These are phyloP conservation scores for Paraphaeosphaeria minitans DNA, from an alignment of 2,329 filamentous ascomycete species.

Conservation along the genomic window DNA sequence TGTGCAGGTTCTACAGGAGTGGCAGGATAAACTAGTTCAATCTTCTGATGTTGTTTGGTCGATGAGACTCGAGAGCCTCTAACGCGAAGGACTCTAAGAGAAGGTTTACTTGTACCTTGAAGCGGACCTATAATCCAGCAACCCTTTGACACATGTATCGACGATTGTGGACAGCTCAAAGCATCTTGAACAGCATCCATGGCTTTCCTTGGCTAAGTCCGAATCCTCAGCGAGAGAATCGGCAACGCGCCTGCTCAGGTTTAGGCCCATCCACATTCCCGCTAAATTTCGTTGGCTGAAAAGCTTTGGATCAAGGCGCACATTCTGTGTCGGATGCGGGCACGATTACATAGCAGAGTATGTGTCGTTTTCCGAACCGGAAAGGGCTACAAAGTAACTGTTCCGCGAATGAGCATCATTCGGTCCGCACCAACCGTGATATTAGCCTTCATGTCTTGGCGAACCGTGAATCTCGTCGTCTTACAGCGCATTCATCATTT, in stretches of 20 bases:
- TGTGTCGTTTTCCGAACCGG: neutral
- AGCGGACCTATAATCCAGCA: neutral
- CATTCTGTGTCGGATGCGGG: neutral
- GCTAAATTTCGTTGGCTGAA: neutral
- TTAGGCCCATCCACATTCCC: neutral
- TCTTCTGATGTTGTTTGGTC: neutral
- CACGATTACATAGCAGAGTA: neutral
- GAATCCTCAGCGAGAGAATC: neutral
- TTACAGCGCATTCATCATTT: neutral
- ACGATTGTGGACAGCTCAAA: neutral
- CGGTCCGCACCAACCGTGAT: constrained; percentile 15
- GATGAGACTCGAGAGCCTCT: neutral
- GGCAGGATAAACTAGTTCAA: neutral
- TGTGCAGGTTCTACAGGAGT: neutral
- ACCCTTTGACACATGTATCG: neutral
- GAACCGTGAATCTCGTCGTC: neutral
- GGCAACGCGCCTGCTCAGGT: neutral
- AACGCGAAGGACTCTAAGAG: neutral
- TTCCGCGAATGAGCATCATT: constrained; percentile 7
- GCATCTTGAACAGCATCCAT: neutral
- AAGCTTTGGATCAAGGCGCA: neutral
- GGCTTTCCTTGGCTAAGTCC: too few relatives aligned
- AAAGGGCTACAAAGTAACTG: neutral
- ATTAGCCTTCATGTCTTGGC: constrained; percentile 15
- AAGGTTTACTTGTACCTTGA: neutral